phyloP scores from a whole-genome alignment of 176 grass and related monocot species.

The bread wheat (Triticum aestivum) region IWGSC_CS_RefSeq_v2.1 NC_057799.1:440125272-440125771 shows the following conservation, averaged over 20 bases:
- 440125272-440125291: too few species aligned
- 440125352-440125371: neutral
- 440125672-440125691: conserved; percentile 31
- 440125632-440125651: conserved; percentile 72
- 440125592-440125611: neutral
- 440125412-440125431: conserved; percentile 54
- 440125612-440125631: conserved; percentile 38
- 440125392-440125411: conserved; percentile 67
- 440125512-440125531: neutral
- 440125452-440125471: conserved; percentile 57
- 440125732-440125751: conserved; percentile 48
- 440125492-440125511: neutral
- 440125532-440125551: neutral
- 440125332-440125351: neutral
- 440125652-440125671: conserved; percentile 61
- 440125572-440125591: too few species aligned
- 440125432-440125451: conserved; percentile 62
- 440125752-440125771: conserved; percentile 40
- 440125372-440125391: conserved; percentile 45
- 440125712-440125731: conserved; percentile 45
- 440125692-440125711: conserved; percentile 46
- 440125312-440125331: neutral
- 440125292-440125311: neutral
- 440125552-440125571: neutral
- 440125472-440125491: neutral